Percentiles rank a stretch among this genome's conserved stretches.
These are phyloP conservation scores for Fusarium sp. DNA, from an alignment of 2,329 filamentous ascomycete genomes.

Conservation along the genomic window DNA sequence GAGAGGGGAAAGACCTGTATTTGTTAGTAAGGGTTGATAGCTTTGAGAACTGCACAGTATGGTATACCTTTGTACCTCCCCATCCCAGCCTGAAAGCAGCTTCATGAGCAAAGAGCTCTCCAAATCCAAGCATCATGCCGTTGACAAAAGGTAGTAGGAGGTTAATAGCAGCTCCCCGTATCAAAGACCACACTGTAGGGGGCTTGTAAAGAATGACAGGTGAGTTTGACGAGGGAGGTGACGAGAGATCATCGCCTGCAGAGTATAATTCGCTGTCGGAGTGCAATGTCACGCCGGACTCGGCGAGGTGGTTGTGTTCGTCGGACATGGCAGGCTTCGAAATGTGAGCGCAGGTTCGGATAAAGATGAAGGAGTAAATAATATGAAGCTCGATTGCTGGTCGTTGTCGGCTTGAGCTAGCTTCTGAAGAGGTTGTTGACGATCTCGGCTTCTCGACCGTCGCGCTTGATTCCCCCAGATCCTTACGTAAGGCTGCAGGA, in stretches of 20 bases:
- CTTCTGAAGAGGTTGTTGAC: constrained; percentile 37
- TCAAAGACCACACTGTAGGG: constrained; percentile 84
- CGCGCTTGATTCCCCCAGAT: constrained; percentile 29
- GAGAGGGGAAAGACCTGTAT: constrained; percentile 66
- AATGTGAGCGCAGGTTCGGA: too few relatives aligned
- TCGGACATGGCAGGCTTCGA: constrained; percentile 60
- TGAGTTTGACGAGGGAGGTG: constrained; percentile 70
- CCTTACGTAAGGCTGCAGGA: constrained; percentile 42
- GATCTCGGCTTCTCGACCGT: constrained; percentile 28
- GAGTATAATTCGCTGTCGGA: constrained; percentile 89
- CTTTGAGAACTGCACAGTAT: background rate
- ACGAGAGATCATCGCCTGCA: constrained; percentile 65
- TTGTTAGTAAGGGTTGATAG: constrained; percentile 21
- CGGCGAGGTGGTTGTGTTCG: constrained; percentile 67
- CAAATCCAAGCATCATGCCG: constrained; percentile 97
- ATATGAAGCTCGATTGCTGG: background rate
- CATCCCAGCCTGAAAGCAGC: constrained; percentile 92
- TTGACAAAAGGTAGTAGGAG: constrained; percentile 96
- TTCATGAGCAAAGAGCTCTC: constrained; percentile 96
- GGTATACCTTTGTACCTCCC: constrained; percentile 85
- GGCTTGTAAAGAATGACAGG: constrained; percentile 88
- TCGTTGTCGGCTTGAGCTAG: background rate
- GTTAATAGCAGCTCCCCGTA: constrained; percentile 94
- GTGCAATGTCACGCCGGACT: constrained; percentile 80
- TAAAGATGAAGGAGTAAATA: background rate